Conservation (phyloP, 2,329 filamentous ascomycete genomes). For the Xylariaceae sp. region DNA sequence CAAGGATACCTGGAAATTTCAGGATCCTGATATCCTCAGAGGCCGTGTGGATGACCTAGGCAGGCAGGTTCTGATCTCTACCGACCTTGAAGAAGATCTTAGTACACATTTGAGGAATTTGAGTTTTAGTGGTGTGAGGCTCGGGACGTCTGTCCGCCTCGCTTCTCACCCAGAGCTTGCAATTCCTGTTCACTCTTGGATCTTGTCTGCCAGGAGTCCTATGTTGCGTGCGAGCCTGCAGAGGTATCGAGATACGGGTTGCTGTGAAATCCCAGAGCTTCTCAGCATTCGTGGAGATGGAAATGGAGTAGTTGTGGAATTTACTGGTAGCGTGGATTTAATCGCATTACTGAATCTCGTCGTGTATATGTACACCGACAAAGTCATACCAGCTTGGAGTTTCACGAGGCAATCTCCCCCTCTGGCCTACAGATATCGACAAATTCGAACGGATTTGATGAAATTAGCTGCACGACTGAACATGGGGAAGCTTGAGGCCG, state of each 20-base stretch:
- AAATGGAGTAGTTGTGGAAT: slow-evolving; percentile 54
- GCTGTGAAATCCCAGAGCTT: slow-evolving; percentile 55
- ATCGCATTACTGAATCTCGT: slow-evolving; percentile 75
- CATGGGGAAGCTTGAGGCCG: slow-evolving; percentile 68
- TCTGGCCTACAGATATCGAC: slow-evolving; percentile 69
- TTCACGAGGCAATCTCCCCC: slow-evolving; percentile 62
- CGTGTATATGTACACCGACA: slow-evolving; percentile 77
- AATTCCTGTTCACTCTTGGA: slow-evolving; percentile 79
- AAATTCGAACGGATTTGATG: slow-evolving; percentile 83
- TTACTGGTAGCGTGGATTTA: slow-evolving; percentile 66
- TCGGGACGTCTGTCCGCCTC: slow-evolving; percentile 44
- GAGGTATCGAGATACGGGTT: slow-evolving; percentile 50
- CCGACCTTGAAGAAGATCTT: slow-evolving; percentile 64
- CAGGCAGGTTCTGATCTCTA: slow-evolving; percentile 54
- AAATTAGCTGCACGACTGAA: slow-evolving; percentile 70
- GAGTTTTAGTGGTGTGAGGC: slow-evolving; percentile 34
- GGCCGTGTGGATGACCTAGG: slow-evolving; percentile 48
- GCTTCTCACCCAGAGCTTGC: slow-evolving; percentile 62
- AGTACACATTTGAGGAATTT: slow-evolving; percentile 41
- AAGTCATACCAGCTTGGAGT: slow-evolving; percentile 81
- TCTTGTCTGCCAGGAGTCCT: slow-evolving; percentile 70
- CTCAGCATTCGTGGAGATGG: slow-evolving; percentile 51
- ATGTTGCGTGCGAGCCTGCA: slow-evolving; percentile 60
- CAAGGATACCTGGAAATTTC: slow-evolving; percentile 38
- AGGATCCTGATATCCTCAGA: slow-evolving; percentile 39